Evolutionary conservation across 257 asterid genomes (phyloP).

Genomic region (Eustoma russellianum): DNA sequence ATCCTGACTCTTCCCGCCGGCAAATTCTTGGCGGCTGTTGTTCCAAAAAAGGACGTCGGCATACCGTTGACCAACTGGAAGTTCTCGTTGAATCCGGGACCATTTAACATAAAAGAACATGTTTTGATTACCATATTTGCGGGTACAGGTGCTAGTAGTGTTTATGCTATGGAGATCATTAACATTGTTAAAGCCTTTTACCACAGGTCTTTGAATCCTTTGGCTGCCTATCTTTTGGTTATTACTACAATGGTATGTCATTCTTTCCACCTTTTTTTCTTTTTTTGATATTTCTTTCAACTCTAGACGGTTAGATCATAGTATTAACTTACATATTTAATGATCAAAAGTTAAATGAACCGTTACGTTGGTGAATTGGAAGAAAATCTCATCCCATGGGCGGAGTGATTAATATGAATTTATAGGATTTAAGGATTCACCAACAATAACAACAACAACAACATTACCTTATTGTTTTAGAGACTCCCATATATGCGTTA

Average conservation of each 20-base stretch:
- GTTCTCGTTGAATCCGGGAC: conserved; percentile 54
- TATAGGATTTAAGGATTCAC: no score
- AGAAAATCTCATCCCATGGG: no score
- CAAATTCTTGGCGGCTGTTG: conserved; percentile 34
- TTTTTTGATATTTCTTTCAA: neutral
- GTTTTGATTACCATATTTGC: conserved; percentile 64
- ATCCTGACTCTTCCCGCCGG: conserved; percentile 54
- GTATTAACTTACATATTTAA: no score
- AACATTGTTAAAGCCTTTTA: conserved; percentile 47
- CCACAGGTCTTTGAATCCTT: conserved; percentile 29
- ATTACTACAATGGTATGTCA: conserved; percentile 50
- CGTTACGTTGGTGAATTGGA: no score
- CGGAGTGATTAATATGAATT: no score
- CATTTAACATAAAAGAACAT: conserved; percentile 56
- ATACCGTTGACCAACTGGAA: conserved; percentile 35
- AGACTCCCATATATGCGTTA: no score
- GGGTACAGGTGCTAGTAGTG: conserved; percentile 34
- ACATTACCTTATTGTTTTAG: no score
- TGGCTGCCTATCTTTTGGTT: conserved; percentile 40
- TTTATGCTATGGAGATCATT: conserved; percentile 44
- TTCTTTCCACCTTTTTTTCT: neutral
- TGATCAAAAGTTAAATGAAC: no score
- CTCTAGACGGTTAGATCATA: neutral
- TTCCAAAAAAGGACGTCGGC: conserved; percentile 25
- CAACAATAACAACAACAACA: no score